Percentiles rank a stretch among this genome's conserved stretches.
Conservation (phyloP, 1,284 basidiomycete species). For the Cryptococcus sp. region DNA sequence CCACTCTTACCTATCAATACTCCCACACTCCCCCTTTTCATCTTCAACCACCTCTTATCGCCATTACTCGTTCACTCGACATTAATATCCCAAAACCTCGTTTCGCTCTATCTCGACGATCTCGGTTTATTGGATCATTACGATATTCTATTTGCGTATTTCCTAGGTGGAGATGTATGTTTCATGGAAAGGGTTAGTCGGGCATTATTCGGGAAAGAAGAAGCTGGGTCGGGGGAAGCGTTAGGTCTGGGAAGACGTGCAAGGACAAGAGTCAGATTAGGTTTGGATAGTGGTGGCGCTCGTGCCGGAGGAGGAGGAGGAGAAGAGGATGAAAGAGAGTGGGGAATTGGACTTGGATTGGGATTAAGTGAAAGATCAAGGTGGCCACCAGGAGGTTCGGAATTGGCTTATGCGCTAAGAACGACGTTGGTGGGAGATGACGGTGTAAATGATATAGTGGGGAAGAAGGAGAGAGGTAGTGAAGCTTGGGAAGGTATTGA, state of each 20-base stretch:
- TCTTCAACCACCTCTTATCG: conserved; percentile 30
- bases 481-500: conserved; percentile 58
- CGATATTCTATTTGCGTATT: conserved; percentile 38
- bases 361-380: conserved; percentile 62
- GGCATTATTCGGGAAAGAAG: conserved; percentile 38
- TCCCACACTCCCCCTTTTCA: conserved; percentile 34
- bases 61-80: conserved; percentile 30
- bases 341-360: conserved; percentile 63
- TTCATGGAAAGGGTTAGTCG: conserved; percentile 33
- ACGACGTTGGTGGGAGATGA: conserved; percentile 36
- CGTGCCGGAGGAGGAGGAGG: not conserved
- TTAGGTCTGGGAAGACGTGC: conserved; percentile 32
- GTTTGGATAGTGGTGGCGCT: conserved; percentile 11
- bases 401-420: conserved; percentile 71
- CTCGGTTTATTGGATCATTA: conserved; percentile 38
- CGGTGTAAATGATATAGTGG: not conserved
- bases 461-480: not conserved
- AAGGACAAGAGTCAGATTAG: conserved; percentile 34
- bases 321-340: conserved; percentile 17
- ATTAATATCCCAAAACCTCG: conserved; percentile 36
- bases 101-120: conserved; percentile 40
- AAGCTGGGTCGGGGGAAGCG: conserved; percentile 26
- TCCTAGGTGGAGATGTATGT: conserved; percentile 36
- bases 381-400: conserved; percentile 80
- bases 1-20: conserved; percentile 26